Conservation (phyloP, 1,284 basidiomycete genomes). For the Peniophora sp. region DNA sequence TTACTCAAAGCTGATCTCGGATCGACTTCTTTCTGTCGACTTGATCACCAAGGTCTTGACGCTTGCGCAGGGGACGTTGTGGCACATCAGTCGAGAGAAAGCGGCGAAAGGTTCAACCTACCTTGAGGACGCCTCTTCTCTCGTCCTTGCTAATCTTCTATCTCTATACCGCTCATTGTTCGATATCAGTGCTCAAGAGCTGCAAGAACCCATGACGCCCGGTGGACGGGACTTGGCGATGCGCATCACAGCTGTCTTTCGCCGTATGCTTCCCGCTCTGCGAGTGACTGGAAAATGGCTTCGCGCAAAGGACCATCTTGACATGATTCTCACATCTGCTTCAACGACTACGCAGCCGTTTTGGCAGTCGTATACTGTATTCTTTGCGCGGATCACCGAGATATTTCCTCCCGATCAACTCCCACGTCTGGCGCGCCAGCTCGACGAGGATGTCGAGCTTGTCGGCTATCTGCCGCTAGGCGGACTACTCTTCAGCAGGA, state of each 20-base stretch:
- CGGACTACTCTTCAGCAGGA: constrained; percentile 34
- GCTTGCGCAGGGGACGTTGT: constrained; percentile 71
- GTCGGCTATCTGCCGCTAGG: constrained; percentile 82
- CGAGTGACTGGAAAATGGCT: constrained; percentile 90
- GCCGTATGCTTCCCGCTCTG: constrained; percentile 81
- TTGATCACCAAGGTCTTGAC: constrained; percentile 71
- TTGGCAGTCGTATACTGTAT: constrained; percentile 64
- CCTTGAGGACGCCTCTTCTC: constrained; percentile 15
- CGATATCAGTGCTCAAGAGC: constrained; percentile 53
- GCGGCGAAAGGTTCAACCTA: constrained; percentile 1
- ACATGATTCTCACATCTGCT: constrained; percentile 36
- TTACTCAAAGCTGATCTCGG: constrained; percentile 52
- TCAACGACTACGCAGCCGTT: constrained; percentile 31
- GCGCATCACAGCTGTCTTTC: constrained; percentile 78
- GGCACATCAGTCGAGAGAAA: constrained; percentile 61
- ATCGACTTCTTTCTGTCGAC: constrained; percentile 69
- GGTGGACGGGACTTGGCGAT: constrained; percentile 63
- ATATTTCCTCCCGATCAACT: constrained; percentile 68
- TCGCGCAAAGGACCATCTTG: constrained; percentile 68
- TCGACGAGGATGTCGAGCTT: constrained; percentile 92
- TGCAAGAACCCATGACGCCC: constrained; percentile 43
- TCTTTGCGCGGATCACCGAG: constrained; percentile 58
- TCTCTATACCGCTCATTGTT: constrained; percentile 62
- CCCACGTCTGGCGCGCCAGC: constrained; percentile 52
- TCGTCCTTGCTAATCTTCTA: constrained; percentile 51